Percentiles rank a stretch among this genome's conserved stretches.
Evolutionary conservation across 768 basidiomycete genomes (phyloP).

Genomic region (Suillus cothurnatus): DNA sequence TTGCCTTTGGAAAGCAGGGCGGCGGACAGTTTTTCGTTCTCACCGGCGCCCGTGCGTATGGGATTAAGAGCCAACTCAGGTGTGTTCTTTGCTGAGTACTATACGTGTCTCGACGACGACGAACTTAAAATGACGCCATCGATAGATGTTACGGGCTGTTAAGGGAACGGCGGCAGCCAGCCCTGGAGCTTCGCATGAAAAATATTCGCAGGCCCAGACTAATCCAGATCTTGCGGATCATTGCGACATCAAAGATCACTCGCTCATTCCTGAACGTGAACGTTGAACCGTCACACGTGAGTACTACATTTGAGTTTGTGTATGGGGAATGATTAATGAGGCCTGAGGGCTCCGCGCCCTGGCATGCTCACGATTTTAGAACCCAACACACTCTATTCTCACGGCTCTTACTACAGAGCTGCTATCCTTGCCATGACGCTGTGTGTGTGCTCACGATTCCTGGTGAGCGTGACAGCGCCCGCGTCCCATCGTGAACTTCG

Average conservation of each 20-base stretch:
- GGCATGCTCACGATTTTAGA: not conserved
- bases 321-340: too few relatives aligned
- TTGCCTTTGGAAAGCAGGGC: not conserved
- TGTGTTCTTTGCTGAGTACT: too few relatives aligned
- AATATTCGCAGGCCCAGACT: not conserved
- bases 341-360: not conserved
- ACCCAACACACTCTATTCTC: not conserved
- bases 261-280: not conserved
- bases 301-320: not conserved
- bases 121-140: not conserved
- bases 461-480: not conserved
- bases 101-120: not conserved
- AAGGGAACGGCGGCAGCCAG: not conserved
- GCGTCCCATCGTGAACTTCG: not conserved
- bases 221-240: not conserved
- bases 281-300: not conserved
- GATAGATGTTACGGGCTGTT: not conserved
- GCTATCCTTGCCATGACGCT: not conserved
- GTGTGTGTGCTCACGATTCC: not conserved
- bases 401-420: not conserved
- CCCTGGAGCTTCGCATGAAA: constrained; percentile 5
- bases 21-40: not conserved
- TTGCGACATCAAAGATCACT: not conserved
- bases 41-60: not conserved
- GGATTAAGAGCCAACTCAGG: not conserved